Evolutionary conservation across 2,329 filamentous ascomycete species (phyloP).

Genomic region (Nemania sp.): DNA sequence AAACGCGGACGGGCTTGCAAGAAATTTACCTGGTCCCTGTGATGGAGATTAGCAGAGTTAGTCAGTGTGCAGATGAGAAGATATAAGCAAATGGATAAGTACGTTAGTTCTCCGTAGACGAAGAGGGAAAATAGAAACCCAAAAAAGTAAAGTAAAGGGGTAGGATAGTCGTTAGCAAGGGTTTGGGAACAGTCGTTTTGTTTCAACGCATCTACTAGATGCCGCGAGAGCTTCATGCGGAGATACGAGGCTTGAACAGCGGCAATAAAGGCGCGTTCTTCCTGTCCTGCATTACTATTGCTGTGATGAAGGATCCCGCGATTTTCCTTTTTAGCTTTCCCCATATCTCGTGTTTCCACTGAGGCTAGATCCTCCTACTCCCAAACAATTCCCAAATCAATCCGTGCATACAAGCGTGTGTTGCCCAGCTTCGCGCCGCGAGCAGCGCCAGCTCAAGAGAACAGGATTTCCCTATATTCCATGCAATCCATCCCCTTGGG

Average conservation of each 20-base stretch:
- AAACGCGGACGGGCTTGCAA: too few relatives aligned
- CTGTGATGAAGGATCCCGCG: slow-evolving; percentile 18
- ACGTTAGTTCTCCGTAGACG: too few relatives aligned
- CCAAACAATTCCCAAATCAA: neutral
- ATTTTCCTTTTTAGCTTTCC: neutral
- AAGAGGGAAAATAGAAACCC: too few relatives aligned
- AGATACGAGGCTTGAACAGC: neutral
- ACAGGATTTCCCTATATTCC: neutral
- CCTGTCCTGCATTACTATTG: slow-evolving; percentile 20
- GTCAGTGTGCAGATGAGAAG: too few relatives aligned
- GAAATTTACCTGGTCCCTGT: too few relatives aligned
- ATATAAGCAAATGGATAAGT: too few relatives aligned
- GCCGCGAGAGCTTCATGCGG: neutral
- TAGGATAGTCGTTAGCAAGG: too few relatives aligned
- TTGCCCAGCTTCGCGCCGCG: slow-evolving; percentile 1
- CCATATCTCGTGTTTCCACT: slow-evolving; percentile 2
- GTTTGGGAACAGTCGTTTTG: neutral
- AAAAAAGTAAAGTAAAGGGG: too few relatives aligned
- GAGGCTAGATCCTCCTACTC: neutral
- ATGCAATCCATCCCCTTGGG: slow-evolving; percentile 23
- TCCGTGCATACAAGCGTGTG: slow-evolving; percentile 10
- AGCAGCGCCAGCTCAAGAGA: neutral
- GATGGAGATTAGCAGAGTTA: too few relatives aligned
- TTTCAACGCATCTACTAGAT: neutral
- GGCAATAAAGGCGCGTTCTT: neutral